Conservation (phyloP, 108 stramenopile species). For the Nitzschia palea region DNA sequence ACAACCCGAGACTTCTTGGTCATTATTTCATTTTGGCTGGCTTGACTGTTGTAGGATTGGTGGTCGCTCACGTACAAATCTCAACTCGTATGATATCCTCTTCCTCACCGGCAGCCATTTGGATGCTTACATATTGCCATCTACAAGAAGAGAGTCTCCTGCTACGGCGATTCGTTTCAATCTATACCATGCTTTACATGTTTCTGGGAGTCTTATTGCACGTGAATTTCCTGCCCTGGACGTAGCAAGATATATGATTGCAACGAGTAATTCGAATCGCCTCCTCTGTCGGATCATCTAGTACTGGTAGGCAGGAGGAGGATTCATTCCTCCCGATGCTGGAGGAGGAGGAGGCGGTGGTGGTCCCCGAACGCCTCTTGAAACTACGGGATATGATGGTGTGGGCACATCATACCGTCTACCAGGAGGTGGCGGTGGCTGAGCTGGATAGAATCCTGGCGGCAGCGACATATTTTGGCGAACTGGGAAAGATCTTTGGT, state of each 20-base stretch:
- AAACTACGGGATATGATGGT: background rate
- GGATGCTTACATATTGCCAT: conserved; percentile 48
- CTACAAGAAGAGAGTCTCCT: background rate
- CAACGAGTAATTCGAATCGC: background rate
- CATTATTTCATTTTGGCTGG: conserved; percentile 76
- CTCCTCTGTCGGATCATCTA: background rate
- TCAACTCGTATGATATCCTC: conserved; percentile 82
- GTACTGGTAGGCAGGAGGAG: conserved; percentile 42
- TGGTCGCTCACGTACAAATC: conserved; percentile 85
- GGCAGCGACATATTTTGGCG: background rate
- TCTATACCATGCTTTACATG: conserved; percentile 64
- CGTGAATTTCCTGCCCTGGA: conserved; percentile 76
- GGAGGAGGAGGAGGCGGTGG: conserved; percentile 34
- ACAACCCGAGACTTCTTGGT: conserved; percentile 43
- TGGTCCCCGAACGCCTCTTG: background rate
- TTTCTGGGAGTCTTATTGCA: conserved; percentile 70
- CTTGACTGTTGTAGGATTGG: conserved; percentile 51
- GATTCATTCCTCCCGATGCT: conserved; percentile 17
- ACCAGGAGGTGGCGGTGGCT: conserved; percentile 12
- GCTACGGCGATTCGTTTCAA: conserved; percentile 17
- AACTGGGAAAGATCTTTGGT: background rate
- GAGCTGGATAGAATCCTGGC: conserved; percentile 13
- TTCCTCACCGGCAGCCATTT: conserved; percentile 78
- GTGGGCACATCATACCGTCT: background rate
- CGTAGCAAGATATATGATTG: conserved; percentile 25